Evolutionary conservation across 495 filamentous ascomycete species (phyloP).

Genomic region (Aspergillus heteromorphus): DNA sequence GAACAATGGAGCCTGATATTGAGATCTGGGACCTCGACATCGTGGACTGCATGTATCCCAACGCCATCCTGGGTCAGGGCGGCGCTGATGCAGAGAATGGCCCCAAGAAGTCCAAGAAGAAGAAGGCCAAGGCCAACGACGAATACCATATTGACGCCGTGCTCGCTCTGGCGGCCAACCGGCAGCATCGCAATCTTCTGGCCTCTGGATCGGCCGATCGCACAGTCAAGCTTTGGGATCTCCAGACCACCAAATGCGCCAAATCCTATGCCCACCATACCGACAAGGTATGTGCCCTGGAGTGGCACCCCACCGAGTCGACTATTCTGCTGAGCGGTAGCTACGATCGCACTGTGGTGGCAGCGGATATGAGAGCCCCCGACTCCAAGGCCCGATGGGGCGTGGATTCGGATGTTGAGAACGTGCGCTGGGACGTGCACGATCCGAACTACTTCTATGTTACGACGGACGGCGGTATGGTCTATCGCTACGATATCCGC

Average conservation of each 20-base stretch:
- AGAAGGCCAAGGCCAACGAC: constrained; percentile 79
- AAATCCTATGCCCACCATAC: constrained; percentile 88
- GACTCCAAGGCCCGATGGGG: constrained; percentile 79
- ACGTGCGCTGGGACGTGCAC: constrained; percentile 86
- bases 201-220: constrained; percentile 94
- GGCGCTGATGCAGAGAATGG: constrained; percentile 47
- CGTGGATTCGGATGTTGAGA: constrained; percentile 92
- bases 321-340: constrained; percentile 86
- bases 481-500: constrained; percentile 83
- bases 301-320: constrained; percentile 84
- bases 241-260: constrained; percentile 84
- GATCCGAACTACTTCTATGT: constrained; percentile 90
- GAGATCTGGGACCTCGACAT: constrained; percentile 97
- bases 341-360: constrained; percentile 89
- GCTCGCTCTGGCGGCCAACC: constrained; percentile 82
- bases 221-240: constrained; percentile 96
- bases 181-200: constrained; percentile 89
- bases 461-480: constrained; percentile 81
- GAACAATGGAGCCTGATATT: constrained; percentile 97
- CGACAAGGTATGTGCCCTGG: constrained; percentile 91
- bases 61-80: constrained; percentile 89
- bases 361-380: constrained; percentile 88
- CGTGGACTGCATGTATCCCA: constrained; percentile 95
- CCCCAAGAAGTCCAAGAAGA: constrained; percentile 70
- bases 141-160: constrained; percentile 93